Evolutionary conservation across 768 basidiomycete genomes (phyloP).

Genomic region (Termitomyces sp.): DNA sequence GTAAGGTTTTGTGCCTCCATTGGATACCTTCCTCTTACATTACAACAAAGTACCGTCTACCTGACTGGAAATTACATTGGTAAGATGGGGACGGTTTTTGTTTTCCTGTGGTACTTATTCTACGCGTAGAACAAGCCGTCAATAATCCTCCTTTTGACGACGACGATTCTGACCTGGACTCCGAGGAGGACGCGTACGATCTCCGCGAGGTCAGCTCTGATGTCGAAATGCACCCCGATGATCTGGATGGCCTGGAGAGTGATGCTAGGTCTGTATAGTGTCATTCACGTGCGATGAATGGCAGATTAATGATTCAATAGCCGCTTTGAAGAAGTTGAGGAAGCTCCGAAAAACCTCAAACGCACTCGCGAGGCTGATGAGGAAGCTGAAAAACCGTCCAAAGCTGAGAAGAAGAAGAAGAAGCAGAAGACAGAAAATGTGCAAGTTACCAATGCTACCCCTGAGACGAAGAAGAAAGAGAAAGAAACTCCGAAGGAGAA

Average conservation of each 20-base stretch:
- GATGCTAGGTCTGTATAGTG: constrained; percentile 41
- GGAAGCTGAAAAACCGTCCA: constrained; percentile 34
- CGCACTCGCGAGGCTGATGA: constrained; percentile 65
- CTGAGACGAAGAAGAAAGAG: constrained; percentile 24
- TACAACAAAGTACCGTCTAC: constrained; percentile 52
- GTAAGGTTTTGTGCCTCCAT: constrained; percentile 30
- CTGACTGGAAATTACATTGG: constrained; percentile 85
- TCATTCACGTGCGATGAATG: not conserved
- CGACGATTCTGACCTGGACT: constrained; percentile 42
- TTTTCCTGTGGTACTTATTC: not conserved
- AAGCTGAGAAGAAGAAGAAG: constrained; percentile 72
- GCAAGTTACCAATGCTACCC: constrained; percentile 31
- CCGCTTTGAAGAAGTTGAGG: constrained; percentile 72
- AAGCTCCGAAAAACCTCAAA: constrained; percentile 48
- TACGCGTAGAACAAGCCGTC: constrained; percentile 42
- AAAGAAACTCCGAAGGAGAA: constrained; percentile 26
- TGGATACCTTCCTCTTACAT: not conserved
- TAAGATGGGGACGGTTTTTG: constrained; percentile 21
- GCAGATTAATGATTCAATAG: constrained; percentile 23
- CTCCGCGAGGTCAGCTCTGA: constrained; percentile 80
- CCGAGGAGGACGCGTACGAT: constrained; percentile 42
- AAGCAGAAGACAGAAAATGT: constrained; percentile 65
- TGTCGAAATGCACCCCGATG: constrained; percentile 67
- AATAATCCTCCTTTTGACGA: constrained; percentile 45
- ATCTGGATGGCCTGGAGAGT: constrained; percentile 53